These are phyloP conservation scores for Parsonsia alboflavescens DNA, from an alignment of 257 asterid species.

Conservation along the genomic window DNA sequence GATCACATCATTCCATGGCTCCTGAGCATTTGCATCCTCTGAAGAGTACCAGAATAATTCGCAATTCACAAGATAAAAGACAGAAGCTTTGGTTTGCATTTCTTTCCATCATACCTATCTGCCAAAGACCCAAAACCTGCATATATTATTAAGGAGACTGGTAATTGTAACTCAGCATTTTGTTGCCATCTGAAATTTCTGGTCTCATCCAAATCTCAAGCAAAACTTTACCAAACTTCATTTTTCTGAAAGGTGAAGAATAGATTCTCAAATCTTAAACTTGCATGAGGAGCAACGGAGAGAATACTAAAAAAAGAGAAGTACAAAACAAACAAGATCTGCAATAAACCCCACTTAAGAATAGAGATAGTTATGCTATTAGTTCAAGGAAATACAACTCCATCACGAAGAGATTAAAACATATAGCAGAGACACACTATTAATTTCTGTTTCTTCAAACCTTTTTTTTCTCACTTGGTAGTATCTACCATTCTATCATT, in stretches of 20 bases:
- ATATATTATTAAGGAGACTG: no score
- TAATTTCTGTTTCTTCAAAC: background rate
- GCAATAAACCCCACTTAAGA: background rate
- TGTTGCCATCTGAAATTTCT: background rate
- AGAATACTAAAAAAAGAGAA: no score
- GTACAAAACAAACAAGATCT: background rate
- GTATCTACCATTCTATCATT: background rate
- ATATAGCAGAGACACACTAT: background rate
- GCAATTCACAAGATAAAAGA: background rate
- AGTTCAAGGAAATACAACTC: background rate
- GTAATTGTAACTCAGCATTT: background rate
- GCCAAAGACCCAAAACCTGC: background rate
- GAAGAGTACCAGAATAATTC: background rate
- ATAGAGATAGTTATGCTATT: background rate
- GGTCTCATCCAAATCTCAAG: background rate
- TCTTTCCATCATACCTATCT: background rate
- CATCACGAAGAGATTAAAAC: background rate
- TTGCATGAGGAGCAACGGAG: background rate
- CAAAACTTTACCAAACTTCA: no score
- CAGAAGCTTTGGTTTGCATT: background rate
- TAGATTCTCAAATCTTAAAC: no score
- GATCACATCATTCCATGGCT: background rate
- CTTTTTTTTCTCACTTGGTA: background rate
- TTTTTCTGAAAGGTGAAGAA: no score
- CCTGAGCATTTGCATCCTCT: background rate